Conservation (phyloP, 2,329 filamentous ascomycete genomes). For the Penicillium sp. region DNA sequence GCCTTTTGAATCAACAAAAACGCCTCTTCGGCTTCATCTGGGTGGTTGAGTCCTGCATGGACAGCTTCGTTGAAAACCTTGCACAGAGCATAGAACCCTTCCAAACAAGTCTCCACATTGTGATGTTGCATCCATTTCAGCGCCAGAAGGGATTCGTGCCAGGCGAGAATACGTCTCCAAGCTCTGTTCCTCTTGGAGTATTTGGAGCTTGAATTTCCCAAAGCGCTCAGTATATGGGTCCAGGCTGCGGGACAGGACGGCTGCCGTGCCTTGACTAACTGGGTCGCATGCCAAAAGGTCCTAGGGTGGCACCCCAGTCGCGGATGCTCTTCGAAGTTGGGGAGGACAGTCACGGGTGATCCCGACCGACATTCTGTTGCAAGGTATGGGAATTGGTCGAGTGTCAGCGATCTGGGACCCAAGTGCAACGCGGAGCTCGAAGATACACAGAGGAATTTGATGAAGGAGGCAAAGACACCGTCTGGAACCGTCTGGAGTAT, state of each 20-base stretch:
- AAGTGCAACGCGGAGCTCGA: slow-evolving; percentile 17
- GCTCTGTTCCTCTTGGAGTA: slow-evolving; percentile 23
- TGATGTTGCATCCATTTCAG: slow-evolving; percentile 37
- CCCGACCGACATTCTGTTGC: slow-evolving; percentile 7
- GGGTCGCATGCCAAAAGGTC: slow-evolving; percentile 40
- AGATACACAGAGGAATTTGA: slow-evolving; percentile 44
- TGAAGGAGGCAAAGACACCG: slow-evolving; percentile 47
- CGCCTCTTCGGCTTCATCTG: slow-evolving; percentile 29
- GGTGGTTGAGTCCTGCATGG: slow-evolving; percentile 31
- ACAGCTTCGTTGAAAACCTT: slow-evolving; percentile 39
- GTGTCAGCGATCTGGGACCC: slow-evolving; percentile 18
- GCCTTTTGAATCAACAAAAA: slow-evolving; percentile 27
- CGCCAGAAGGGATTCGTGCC: slow-evolving; percentile 39
- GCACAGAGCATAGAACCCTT: slow-evolving; percentile 41
- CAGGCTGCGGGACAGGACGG: slow-evolving; percentile 38
- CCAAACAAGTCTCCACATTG: slow-evolving; percentile 32
- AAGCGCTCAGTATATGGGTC: slow-evolving; percentile 37
- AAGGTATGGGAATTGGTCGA: slow-evolving; percentile 33
- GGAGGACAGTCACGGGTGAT: slow-evolving; percentile 22
- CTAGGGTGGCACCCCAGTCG: slow-evolving; percentile 25
- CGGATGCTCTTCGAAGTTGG: slow-evolving; percentile 15
- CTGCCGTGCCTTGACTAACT: slow-evolving; percentile 33
- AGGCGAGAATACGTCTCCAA: slow-evolving; percentile 38
- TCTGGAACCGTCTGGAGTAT: slow-evolving; percentile 35
- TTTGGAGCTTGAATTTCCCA: slow-evolving; percentile 24